These are phyloP conservation scores for Clonostachys sp. DNA, from an alignment of 2,329 filamentous ascomycete species.

Conservation along the genomic window DNA sequence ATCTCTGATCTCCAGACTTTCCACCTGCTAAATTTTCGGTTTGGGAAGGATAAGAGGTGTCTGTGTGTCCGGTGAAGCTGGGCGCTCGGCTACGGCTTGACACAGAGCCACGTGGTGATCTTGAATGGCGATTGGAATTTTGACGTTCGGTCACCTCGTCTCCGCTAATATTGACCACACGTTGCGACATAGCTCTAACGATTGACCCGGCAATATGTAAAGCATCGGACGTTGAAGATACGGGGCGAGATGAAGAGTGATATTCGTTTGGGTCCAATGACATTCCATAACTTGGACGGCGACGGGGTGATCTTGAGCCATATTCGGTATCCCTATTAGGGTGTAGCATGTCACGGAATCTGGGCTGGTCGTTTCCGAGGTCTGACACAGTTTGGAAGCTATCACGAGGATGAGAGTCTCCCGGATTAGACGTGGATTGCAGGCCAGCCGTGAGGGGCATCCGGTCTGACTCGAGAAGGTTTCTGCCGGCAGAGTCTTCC, in stretches of 20 bases:
- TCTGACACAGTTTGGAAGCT: conserved; percentile 55
- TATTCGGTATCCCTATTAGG: conserved; percentile 53
- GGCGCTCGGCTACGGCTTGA: conserved; percentile 9
- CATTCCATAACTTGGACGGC: conserved; percentile 49
- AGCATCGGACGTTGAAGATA: conserved; percentile 52
- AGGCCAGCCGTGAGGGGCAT: conserved; percentile 52
- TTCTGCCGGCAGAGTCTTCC: conserved; percentile 21
- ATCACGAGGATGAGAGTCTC: conserved; percentile 38
- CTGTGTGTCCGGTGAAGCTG: conserved; percentile 24
- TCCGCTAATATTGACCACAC: conserved; percentile 95
- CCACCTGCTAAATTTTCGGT: conserved; percentile 30
- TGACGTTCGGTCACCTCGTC: conserved; percentile 80
- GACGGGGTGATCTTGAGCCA: conserved; percentile 42
- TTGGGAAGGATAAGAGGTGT: conserved; percentile 50
- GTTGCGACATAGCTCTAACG: conserved; percentile 85
- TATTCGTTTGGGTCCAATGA: conserved; percentile 46
- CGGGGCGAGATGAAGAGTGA: conserved; percentile 50
- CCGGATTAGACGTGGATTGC: conserved; percentile 41
- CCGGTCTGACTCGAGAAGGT: conserved; percentile 51
- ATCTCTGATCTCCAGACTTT: conserved; percentile 27
- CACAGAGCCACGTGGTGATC: conserved; percentile 41
- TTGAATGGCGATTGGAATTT: conserved; percentile 56
- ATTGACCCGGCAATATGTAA: conserved; percentile 69
- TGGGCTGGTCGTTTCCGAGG: conserved; percentile 49
- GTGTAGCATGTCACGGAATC: conserved; percentile 47